Evolutionary conservation across 2,329 filamentous ascomycete genomes (phyloP), one percentile per base, ranked within the genome.

Genomic region (Aspergillus pseudoterreus): DNA sequence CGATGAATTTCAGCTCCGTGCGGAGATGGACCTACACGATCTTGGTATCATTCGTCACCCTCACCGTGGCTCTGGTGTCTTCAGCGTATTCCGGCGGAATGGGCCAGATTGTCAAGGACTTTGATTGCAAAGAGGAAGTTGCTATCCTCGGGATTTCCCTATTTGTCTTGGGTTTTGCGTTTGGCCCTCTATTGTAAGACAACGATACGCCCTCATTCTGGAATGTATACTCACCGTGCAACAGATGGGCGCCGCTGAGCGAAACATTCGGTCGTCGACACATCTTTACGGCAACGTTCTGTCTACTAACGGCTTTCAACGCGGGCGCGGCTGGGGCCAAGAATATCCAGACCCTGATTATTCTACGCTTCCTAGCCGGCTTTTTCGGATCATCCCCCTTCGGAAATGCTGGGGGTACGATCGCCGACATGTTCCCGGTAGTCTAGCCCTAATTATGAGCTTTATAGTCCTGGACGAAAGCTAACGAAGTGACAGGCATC

Each of bases 301-400:
- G 47, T 6, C 51, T 60, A n/a, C 74, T 86, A 56, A 79, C 79
- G 1, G 78, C 76, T 0, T 87, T 87, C 63, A 85, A 82, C 56
- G 82, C 80, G 6, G 84, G 77, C 6, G 76, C 76, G 11, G 80
- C 82, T 4, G 83, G 78, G 9, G 71, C 79, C 0, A 71, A 79
- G 46, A 83, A 79, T 56, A 82, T 86, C 51, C 72, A 73, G 41
- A 80, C 80, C 0, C 71, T 89, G 5, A 69, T 88, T 35, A 76
- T 86, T 14, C 72, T 87, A 17, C 80, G 85, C 36, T 87, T 88
- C 71, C 80, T 88, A 49, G 81, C 80, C 6, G 82, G 83, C 21
- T 70, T 78, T 9, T 84, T 84, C 60, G 83, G 82, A 2, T 80
- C 80, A 1, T 81, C 80, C 5, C 79, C 82, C 1, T 71, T 85